Evolutionary conservation across 345 rosid species (phyloP), one percentile per base, ranked within the genome.

Genomic region (Linum lewisii): DNA sequence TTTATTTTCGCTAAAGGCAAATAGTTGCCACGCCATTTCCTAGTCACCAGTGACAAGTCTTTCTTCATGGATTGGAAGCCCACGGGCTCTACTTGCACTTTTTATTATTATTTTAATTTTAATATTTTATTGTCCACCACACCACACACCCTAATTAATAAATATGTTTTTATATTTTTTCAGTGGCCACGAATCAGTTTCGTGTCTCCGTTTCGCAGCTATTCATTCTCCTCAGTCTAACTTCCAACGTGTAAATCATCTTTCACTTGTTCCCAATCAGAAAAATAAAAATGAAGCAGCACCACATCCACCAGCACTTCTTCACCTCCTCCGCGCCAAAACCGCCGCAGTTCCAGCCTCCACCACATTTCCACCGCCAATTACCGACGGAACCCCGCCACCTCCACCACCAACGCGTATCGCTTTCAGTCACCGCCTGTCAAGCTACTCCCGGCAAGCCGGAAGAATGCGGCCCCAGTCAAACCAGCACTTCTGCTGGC

Each of bases 11-110:
- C n/a, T n/a, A n/a, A n/a, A n/a, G n/a, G n/a, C n/a, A n/a, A n/a
- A n/a, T n/a, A n/a, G 34, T 29, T 29, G 34, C 21, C 63, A 62
- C 66, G 63, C 3, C 37, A 44, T 7, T 34, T 62, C 72, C 71
- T 54, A 21, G 61, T 61, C 71, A 67, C 37, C 6, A 21, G 61
- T 61, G 66, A 67, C 37, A 11, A 36, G 24, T 0, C 42, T 19
- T 42, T 42, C 21, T 37, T 21, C 24, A 11, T 42, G 47, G 14
- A 42, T 42, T 42, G 47, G 14, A 11, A 11, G 16, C 18, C 18
- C 0, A 11, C 2, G 15, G 47, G 0, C 47, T 5, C 34, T 8
- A 29, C 34, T 29, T 29, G 34, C 7, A 5, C 34, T 5, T 29
- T 0, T 29, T 5, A 29, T 8, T 26, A 26, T 26, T 26, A 26